Percentiles rank a stretch among this genome's conserved stretches.
Conservation (phyloP, 176 grass and related monocot species). For the Canna indica region DNA sequence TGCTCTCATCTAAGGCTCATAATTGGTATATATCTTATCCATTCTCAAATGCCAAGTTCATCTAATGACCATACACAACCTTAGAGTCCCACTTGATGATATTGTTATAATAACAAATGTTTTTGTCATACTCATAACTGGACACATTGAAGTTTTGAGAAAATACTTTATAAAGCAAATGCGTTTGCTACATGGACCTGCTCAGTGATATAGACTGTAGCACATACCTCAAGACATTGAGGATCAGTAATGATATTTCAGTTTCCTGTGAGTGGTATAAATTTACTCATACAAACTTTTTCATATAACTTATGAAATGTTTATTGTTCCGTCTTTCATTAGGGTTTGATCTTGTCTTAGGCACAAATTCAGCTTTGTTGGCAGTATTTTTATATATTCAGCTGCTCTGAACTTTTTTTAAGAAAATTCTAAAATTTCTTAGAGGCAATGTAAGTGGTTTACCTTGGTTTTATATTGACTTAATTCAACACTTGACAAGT, state of each 20-base stretch:
- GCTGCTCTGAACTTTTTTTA: neutral
- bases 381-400: neutral
- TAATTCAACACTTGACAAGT: neutral
- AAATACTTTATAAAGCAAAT: neutral
- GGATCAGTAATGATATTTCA: neutral
- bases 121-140: constrained; percentile 4
- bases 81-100: neutral
- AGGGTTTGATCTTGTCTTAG: neutral
- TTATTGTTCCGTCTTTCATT: neutral
- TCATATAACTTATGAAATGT: neutral
- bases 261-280: neutral
- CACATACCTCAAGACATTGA: neutral
- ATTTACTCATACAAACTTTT: neutral
- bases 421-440: neutral
- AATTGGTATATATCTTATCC: no score
- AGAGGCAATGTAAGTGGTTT: neutral
- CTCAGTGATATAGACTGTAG: neutral
- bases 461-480: neutral
- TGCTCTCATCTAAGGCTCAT: no score
- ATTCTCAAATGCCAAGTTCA: no score
- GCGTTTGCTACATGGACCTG: neutral
- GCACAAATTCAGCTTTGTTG: neutral
- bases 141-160: neutral
- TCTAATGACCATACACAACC: neutral
- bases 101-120: neutral